phyloP scores from a whole-genome alignment of 2,329 filamentous ascomycete species.

The Talaromyces rugulosus region DNA sequence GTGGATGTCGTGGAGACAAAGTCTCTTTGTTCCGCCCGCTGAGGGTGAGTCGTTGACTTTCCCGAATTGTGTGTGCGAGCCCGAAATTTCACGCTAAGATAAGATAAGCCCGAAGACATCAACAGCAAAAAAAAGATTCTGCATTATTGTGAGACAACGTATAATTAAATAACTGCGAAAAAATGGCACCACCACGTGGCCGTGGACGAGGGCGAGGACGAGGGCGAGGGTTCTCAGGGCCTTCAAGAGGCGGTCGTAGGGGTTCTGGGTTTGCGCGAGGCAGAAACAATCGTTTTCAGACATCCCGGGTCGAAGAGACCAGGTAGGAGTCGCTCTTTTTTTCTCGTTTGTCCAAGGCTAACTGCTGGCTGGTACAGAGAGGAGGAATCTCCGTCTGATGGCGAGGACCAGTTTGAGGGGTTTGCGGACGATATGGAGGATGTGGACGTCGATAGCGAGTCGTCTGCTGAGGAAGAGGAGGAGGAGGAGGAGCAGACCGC shows the following conservation, averaged over 20 bases:
- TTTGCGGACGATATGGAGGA: conserved; percentile 40
- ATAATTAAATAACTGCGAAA: neutral
- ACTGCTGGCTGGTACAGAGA: conserved; percentile 7
- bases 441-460: conserved; percentile 29
- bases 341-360: neutral
- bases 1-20: conserved; percentile 26
- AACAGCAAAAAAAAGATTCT: conserved; percentile 12
- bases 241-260: conserved; percentile 5
- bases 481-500: conserved; percentile 32
- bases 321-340: conserved; percentile 25
- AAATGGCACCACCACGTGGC: conserved; percentile 27
- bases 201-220: conserved; percentile 27
- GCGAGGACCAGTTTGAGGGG: conserved; percentile 20
- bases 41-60: conserved; percentile 17
- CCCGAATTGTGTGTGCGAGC: conserved; percentile 38
- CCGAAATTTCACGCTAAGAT: conserved; percentile 47
- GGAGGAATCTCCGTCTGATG: conserved; percentile 18
- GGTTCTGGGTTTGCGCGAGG: conserved; percentile 15
- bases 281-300: conserved; percentile 25
- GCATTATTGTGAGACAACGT: neutral
- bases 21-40: conserved; percentile 24
- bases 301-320: conserved; percentile 35
- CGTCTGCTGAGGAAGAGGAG: conserved; percentile 35
- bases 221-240: neutral
- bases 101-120: conserved; percentile 32